Base-by-base conservation (phyloP, 192 early-diverging fungal genomes). In the Rhizophagus prolifer region DNA sequence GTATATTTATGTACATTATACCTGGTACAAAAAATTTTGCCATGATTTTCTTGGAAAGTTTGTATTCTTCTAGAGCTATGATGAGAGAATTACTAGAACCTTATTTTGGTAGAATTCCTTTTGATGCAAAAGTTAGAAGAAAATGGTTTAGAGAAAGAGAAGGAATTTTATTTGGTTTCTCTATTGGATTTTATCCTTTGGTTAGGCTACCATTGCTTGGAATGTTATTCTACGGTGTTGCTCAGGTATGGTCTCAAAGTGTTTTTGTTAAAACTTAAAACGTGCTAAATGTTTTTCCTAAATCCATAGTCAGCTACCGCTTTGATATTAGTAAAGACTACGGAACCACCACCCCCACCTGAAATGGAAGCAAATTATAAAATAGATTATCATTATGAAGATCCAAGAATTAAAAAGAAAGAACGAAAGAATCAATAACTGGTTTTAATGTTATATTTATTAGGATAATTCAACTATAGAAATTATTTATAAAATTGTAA, bases 51-150 rank as follows among this genome's bases (percentile, higher is more conserved):
- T 71, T 90, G 19, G 80, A 86, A 65, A 84, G 82, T 2, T 83
- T 88, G 64, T 81, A 88, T 76, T 84, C 82, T 28, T 85, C 85
- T 77, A 79, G 88, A 38, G 75, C 83, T 2, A 72, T 90, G 58
- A 89, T 83, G 65, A 83, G 89, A 21, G 89, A 90, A 79, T 74
- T 90, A 21, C 58, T 90, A 46, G 89, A 89, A 47, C 89, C 89
- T n/a, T 90, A 89, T 79, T 90, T 90, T 80, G 81, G 82, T 31
- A 70, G 88, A 25, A 77, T 88, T 67, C 74, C 80, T 1, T 82
- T 89, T 81, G 79, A 70, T 19, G 78, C 82, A 71, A 79, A 81
- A 41, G 82, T 82, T 50, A 86, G 83, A 68, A 82, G 82, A 25
- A 79, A 84, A 65, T 90, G 89, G 89, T 90, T 88, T 78, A 81